Percentiles rank a stretch among this genome's conserved stretches.
These are phyloP conservation scores for Leccinum pachyderme DNA, from an alignment of 1,284 basidiomycete genomes.

Conservation along the genomic window DNA sequence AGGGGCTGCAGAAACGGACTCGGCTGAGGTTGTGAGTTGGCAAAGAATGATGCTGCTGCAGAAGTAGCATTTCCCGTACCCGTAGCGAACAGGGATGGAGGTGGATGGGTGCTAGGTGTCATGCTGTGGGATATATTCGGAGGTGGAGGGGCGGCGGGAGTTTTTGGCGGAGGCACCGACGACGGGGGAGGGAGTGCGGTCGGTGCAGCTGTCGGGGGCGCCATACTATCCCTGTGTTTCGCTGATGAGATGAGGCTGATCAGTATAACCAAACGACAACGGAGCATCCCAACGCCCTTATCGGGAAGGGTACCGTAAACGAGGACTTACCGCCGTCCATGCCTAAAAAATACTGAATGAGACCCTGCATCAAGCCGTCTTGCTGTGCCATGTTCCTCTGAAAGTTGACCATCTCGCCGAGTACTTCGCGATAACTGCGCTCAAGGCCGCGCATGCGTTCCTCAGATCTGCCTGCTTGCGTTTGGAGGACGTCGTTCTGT, in stretches of 20 bases:
- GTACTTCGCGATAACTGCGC: conserved; percentile 73
- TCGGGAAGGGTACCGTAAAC: neutral
- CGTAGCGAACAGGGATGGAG: conserved; percentile 27
- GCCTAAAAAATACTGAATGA: conserved; percentile 80
- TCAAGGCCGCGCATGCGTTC: conserved; percentile 63
- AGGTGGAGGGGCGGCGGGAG: conserved; percentile 17
- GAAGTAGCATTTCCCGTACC: conserved; percentile 13
- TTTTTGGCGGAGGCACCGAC: conserved; percentile 22
- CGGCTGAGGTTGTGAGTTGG: conserved; percentile 27
- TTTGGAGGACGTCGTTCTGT: conserved; percentile 37
- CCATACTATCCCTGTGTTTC: conserved; percentile 24
- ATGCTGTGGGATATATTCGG: conserved; percentile 26
- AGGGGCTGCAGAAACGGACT: conserved; percentile 31
- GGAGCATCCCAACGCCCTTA: neutral
- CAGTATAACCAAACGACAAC: neutral
- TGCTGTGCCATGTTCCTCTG: conserved; percentile 85
- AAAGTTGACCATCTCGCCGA: conserved; percentile 81
- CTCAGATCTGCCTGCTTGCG: conserved; percentile 59
- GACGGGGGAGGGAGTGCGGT: conserved; percentile 15
- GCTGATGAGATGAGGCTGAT: conserved; percentile 14
- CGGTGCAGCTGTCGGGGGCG: conserved; percentile 12
- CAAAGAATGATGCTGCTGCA: conserved; percentile 17
- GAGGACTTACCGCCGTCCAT: conserved; percentile 56
- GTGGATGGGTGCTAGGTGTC: conserved; percentile 34
- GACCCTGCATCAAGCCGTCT: conserved; percentile 79